phyloP scores from a whole-genome alignment of 2,329 filamentous ascomycete genomes.

The Fusarium protoensiforme region DNA sequence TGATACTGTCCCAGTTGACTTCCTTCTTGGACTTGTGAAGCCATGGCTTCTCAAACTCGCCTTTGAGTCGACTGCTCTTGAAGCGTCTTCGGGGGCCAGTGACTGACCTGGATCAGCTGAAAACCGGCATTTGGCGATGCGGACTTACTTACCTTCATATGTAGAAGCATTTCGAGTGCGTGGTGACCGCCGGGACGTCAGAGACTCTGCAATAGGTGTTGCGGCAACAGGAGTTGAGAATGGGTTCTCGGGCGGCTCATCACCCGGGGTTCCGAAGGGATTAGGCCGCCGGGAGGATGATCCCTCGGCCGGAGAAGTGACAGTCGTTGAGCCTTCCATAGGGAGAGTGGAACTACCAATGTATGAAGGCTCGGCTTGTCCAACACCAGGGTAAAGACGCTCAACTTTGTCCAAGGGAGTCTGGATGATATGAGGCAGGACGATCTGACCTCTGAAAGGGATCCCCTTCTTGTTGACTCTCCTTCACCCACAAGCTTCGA shows the following conservation, averaged over 20 bases:
- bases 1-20: constrained; percentile 43
- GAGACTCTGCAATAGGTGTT: constrained; percentile 32
- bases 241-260: constrained; percentile 31
- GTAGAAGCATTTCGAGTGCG: constrained; percentile 17
- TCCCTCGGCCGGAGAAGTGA: constrained; percentile 24
- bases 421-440: background rate
- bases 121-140: rapidly evolving
- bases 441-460: constrained; percentile 6
- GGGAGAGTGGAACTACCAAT: constrained; percentile 20
- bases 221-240: constrained; percentile 34
- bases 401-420: constrained; percentile 9
- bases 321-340: constrained; percentile 33
- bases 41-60: constrained; percentile 43
- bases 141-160: constrained; percentile 21
- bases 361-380: constrained; percentile 11
- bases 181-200: constrained; percentile 23
- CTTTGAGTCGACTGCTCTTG: constrained; percentile 38
- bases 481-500: background rate
- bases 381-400: constrained; percentile 9
- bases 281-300: constrained; percentile 11
- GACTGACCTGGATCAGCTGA: background rate
- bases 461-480: constrained; percentile 1
- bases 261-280: constrained; percentile 21
- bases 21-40: constrained; percentile 32
- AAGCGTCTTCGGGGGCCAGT: constrained; percentile 46